A percentile compares a stretch with the other conserved stretches of the same genome.
phyloP scores from a whole-genome alignment of 768 basidiomycete species.

The Favolaschia claudopus region DNA sequence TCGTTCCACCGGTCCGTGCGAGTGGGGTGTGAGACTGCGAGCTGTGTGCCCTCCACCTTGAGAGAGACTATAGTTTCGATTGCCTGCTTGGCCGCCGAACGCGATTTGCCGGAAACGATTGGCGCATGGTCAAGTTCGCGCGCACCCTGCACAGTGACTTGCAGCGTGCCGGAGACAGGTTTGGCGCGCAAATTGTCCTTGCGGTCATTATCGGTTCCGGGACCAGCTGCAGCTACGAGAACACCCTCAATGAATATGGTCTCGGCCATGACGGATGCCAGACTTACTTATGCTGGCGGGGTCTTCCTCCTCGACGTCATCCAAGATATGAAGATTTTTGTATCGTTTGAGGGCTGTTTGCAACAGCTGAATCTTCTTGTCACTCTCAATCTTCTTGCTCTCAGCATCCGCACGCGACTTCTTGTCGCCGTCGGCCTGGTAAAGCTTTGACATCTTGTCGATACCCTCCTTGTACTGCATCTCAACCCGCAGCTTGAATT shows the following conservation, averaged over 20 bases:
- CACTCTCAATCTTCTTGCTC: slow-evolving; percentile 92
- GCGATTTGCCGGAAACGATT: slow-evolving; percentile 61
- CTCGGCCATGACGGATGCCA: neutral
- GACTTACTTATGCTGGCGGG: slow-evolving; percentile 46
- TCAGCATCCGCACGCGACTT: slow-evolving; percentile 93
- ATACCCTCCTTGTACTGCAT: slow-evolving; percentile 98
- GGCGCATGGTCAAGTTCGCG: slow-evolving; percentile 96
- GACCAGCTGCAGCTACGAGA: slow-evolving; percentile 49
- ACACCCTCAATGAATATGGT: neutral
- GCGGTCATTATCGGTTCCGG: slow-evolving; percentile 80
- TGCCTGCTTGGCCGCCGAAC: slow-evolving; percentile 80
- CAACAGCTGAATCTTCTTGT: slow-evolving; percentile 94
- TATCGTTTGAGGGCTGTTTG: slow-evolving; percentile 94
- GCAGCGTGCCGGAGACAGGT: slow-evolving; percentile 90
- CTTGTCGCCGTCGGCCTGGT: slow-evolving; percentile 97
- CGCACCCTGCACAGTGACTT: slow-evolving; percentile 87
- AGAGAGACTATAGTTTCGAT: slow-evolving; percentile 92
- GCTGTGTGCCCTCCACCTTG: slow-evolving; percentile 95
- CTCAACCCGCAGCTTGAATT: slow-evolving; percentile 99
- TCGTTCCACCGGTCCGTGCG: slow-evolving; percentile 98
- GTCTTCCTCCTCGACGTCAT: slow-evolving; percentile 89
- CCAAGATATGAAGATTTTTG: slow-evolving; percentile 93
- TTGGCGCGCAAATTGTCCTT: slow-evolving; percentile 95
- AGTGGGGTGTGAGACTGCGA: slow-evolving; percentile 90
- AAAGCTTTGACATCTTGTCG: slow-evolving; percentile 98